Evolutionary conservation across 164 flowering plant genomes (phyloP).

Genomic region (Macadamia tetraphylla): DNA sequence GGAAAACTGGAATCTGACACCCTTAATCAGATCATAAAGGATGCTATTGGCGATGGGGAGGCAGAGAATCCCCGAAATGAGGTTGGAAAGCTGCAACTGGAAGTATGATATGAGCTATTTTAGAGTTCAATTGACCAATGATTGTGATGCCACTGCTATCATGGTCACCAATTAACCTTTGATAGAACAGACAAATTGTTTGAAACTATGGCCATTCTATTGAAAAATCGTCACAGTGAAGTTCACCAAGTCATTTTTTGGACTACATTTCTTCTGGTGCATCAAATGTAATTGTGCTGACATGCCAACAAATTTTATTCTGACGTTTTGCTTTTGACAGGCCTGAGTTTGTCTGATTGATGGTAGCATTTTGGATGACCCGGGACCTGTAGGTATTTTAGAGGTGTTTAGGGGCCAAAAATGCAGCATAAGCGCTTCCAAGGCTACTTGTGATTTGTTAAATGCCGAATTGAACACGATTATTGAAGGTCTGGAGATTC

Average conservation of each 20-base stretch:
- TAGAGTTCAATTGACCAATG: not conserved
- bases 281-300: not conserved
- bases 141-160: not conserved
- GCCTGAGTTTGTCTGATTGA: no score
- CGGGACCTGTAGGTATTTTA: no score
- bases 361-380: no score
- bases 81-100: not conserved
- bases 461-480: no score
- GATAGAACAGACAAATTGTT: not conserved
- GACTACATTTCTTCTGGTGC: not conserved
- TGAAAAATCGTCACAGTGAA: not conserved
- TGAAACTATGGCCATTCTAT: not conserved
- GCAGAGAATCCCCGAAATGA: not conserved
- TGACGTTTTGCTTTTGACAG: no score
- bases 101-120: not conserved
- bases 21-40: constrained; percentile 14
- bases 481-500: no score
- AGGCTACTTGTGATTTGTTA: no score
- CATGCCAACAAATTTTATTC: not conserved
- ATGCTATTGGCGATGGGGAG: constrained; percentile 9
- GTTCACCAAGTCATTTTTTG: not conserved
- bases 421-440: no score
- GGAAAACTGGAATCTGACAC: constrained; percentile 6
- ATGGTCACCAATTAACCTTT: not conserved
- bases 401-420: no score